These are phyloP conservation scores for Solanum pimpinellifolium DNA, from an alignment of 257 asterid species.

Conservation along the genomic window DNA sequence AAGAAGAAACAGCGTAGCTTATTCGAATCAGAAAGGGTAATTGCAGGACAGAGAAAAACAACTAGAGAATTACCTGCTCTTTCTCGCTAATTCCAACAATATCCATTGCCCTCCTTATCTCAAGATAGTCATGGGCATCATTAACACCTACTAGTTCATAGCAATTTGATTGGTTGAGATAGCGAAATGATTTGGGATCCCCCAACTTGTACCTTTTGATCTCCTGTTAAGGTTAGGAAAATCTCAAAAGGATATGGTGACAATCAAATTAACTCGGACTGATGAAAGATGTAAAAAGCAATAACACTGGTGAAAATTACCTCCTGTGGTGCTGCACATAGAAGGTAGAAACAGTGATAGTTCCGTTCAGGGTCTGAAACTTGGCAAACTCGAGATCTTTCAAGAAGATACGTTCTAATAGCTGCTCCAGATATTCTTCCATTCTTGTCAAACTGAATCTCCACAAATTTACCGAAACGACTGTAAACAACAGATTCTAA, in stretches of 20 bases:
- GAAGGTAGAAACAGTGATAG: constrained; percentile 92
- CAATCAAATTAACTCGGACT: not conserved
- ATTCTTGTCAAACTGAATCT: constrained; percentile 86
- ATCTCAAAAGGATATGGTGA: constrained; percentile 5
- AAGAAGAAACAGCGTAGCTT: constrained; percentile 5
- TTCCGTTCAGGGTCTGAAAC: constrained; percentile 94
- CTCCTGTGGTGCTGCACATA: constrained; percentile 96
- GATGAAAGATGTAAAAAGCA: constrained; percentile 6
- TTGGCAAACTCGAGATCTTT: constrained; percentile 99
- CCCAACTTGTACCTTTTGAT: constrained; percentile 76
- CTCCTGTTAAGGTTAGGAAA: constrained; percentile 48
- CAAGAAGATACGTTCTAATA: constrained; percentile 92
- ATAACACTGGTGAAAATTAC: constrained; percentile 19
- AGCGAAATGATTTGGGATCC: constrained; percentile 68
- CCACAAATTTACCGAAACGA: constrained; percentile 96
- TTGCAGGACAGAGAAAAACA: not conserved
- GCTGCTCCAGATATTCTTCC: constrained; percentile 99
- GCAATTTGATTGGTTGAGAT: constrained; percentile 89
- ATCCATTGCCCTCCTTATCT: constrained; percentile 98
- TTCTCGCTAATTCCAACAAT: constrained; percentile 82
- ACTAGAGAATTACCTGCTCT: constrained; percentile 58
- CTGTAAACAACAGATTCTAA: constrained; percentile 35
- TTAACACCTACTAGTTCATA: constrained; percentile 69
- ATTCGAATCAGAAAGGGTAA: not conserved
- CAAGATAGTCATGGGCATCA: constrained; percentile 90